Percentiles rank a stretch among this genome's conserved stretches.
phyloP scores from a whole-genome alignment of 2,329 filamentous ascomycete genomes.

The Trichoderma brevicompactum region DNA sequence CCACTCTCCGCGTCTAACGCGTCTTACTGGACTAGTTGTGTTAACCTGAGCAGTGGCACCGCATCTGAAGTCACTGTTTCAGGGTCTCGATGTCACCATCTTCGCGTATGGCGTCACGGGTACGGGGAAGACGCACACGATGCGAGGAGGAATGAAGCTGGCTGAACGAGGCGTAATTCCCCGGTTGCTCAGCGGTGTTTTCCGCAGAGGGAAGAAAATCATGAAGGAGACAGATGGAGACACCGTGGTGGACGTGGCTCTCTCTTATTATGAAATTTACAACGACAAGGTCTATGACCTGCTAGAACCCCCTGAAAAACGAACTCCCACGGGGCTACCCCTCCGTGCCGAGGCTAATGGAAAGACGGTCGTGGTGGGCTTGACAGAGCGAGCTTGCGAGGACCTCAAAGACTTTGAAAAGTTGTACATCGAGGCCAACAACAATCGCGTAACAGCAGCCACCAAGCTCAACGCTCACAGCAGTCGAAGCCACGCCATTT shows the following conservation, averaged over 20 bases:
- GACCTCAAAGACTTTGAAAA: slow-evolving; percentile 89
- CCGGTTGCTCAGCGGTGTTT: slow-evolving; percentile 81
- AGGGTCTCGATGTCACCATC: slow-evolving; percentile 83
- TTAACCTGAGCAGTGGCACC: slow-evolving; percentile 69
- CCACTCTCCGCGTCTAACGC: slow-evolving; percentile 14
- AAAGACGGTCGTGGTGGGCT: slow-evolving; percentile 83
- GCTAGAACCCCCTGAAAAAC: slow-evolving; percentile 85
- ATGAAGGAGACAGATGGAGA: slow-evolving; percentile 75
- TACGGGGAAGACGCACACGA: slow-evolving; percentile 94
- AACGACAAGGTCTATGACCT: slow-evolving; percentile 94
- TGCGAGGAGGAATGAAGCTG: slow-evolving; percentile 87
- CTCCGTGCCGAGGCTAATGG: slow-evolving; percentile 84
- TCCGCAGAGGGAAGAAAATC: slow-evolving; percentile 82
- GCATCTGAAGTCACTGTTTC: slow-evolving; percentile 89
- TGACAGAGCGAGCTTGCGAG: slow-evolving; percentile 80
- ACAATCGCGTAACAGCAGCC: slow-evolving; percentile 83
- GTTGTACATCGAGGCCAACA: slow-evolving; percentile 89
- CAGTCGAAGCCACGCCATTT: slow-evolving; percentile 85
- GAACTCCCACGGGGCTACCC: slow-evolving; percentile 77
- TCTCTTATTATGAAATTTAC: slow-evolving; percentile 97
- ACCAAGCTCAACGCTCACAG: slow-evolving; percentile 94
- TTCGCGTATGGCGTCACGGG: slow-evolving; percentile 94
- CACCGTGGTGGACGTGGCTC: slow-evolving; percentile 71
- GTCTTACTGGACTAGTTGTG: slow-evolving; percentile 29
- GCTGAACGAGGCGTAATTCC: slow-evolving; percentile 89